These are phyloP conservation scores for Leccinellum rugosiceps DNA, from an alignment of 768 basidiomycete genomes.

Conservation along the genomic window DNA sequence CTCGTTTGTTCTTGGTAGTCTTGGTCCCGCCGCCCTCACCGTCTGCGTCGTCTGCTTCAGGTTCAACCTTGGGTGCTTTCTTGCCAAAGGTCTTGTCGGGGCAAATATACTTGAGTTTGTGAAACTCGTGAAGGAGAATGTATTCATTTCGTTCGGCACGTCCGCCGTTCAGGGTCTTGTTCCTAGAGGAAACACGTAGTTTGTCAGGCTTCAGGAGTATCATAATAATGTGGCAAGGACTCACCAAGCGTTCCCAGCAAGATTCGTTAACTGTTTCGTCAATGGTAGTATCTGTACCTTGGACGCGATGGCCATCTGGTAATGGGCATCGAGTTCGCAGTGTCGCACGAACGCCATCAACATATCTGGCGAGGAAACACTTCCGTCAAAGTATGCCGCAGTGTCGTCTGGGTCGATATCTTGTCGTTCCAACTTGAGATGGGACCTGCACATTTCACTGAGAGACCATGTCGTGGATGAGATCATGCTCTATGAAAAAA, in stretches of 20 bases:
- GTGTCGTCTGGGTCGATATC: conserved; percentile 98
- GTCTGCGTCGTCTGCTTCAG: conserved; percentile 53
- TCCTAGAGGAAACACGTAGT: conserved; percentile 50
- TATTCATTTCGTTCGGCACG: conserved; percentile 99
- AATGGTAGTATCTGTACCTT: conserved; percentile 93
- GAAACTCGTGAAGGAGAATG: conserved; percentile 97
- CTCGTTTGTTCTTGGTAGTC: conserved; percentile 65
- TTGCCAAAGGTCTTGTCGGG: conserved; percentile 92
- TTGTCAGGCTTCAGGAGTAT: not conserved
- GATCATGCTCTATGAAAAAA: conserved; percentile 77
- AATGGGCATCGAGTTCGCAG: conserved; percentile 94
- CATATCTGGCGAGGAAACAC: conserved; percentile 67
- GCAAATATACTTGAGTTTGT: conserved; percentile 91
- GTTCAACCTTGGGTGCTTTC: conserved; percentile 52
- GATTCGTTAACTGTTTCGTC: conserved; percentile 89
- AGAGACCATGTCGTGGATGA: conserved; percentile 97
- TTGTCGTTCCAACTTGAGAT: conserved; percentile 81
- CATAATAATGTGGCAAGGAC: conserved; percentile 17
- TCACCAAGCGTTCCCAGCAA: conserved; percentile 96
- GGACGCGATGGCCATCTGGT: conserved; percentile 93
- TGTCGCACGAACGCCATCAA: conserved; percentile 88
- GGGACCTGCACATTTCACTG: conserved; percentile 93
- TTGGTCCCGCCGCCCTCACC: conserved; percentile 45
- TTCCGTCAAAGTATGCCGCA: conserved; percentile 83
- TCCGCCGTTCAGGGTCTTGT: conserved; percentile 94